Evolutionary conservation across 768 basidiomycete genomes (phyloP).

Genomic region (Naematelia aurantialba): DNA sequence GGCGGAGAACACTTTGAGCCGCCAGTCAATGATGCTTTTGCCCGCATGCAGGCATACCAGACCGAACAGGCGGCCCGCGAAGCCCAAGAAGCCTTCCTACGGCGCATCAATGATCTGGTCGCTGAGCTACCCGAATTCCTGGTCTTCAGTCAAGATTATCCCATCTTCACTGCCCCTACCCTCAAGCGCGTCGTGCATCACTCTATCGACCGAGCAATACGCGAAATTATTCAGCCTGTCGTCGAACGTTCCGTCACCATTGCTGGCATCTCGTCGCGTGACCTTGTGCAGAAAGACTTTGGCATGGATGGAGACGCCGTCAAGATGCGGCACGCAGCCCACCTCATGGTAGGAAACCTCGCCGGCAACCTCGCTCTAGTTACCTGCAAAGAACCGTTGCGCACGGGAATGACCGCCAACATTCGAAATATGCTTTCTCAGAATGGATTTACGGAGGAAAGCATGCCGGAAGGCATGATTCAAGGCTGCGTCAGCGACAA

Average conservation of each 20-base stretch:
- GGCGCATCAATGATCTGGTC: slow-evolving; percentile 50
- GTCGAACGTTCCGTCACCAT: slow-evolving; percentile 98
- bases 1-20: slow-evolving; percentile 33
- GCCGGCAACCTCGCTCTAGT: slow-evolving; percentile 94
- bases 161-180: slow-evolving; percentile 63
- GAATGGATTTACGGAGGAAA: slow-evolving; percentile 83
- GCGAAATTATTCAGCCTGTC: slow-evolving; percentile 96
- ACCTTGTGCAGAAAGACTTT: slow-evolving; percentile 92
- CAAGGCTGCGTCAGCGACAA: slow-evolving; percentile 84
- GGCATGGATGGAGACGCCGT: slow-evolving; percentile 87
- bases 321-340: slow-evolving; percentile 83
- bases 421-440: slow-evolving; percentile 77
- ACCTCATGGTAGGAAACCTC: slow-evolving; percentile 93
- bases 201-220: slow-evolving; percentile 88
- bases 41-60: slow-evolving; percentile 60
- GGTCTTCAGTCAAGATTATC: slow-evolving; percentile 69
- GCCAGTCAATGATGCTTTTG: slow-evolving; percentile 31
- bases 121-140: slow-evolving; percentile 65
- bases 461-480: slow-evolving; percentile 73
- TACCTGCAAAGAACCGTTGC: slow-evolving; percentile 94
- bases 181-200: slow-evolving; percentile 88
- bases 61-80: slow-evolving; percentile 59
- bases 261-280: slow-evolving; percentile 93
- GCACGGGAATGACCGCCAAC: slow-evolving; percentile 84
- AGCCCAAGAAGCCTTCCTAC: slow-evolving; percentile 48